phyloP scores from a whole-genome alignment of 164 flowering plant genomes.

The Vitis rotundifolia region DNA sequence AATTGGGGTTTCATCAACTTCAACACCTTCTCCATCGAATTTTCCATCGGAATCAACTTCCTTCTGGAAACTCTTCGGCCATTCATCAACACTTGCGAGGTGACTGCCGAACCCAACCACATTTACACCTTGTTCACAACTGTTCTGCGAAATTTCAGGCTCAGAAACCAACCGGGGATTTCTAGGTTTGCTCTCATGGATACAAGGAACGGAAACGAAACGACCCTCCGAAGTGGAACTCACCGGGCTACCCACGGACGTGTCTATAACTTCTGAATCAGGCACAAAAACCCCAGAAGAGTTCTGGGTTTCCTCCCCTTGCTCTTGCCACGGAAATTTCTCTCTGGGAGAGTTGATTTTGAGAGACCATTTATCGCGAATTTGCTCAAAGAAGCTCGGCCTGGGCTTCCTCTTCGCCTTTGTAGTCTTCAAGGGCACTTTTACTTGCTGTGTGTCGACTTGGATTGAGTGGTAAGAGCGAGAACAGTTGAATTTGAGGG shows the following conservation, averaged over 20 bases:
- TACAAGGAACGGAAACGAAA: slow-evolving; percentile 56
- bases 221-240: slow-evolving; percentile 18
- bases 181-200: slow-evolving; percentile 32
- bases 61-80: background rate
- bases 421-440: slow-evolving; percentile 7
- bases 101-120: background rate
- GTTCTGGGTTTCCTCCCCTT: slow-evolving; percentile 8
- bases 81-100: background rate
- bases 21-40: slow-evolving; percentile 1
- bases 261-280: background rate
- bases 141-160: slow-evolving; percentile 11
- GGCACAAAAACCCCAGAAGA: slow-evolving; percentile 6
- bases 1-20: slow-evolving; percentile 8
- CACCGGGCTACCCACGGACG: slow-evolving; percentile 17
- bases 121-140: background rate
- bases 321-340: slow-evolving; percentile 73
- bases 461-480: slow-evolving; percentile 25
- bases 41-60: background rate
- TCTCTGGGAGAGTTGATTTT: slow-evolving; percentile 44
- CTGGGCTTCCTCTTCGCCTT: slow-evolving; percentile 66
- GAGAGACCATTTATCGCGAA: slow-evolving; percentile 64
- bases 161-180: slow-evolving; percentile 19
- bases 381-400: slow-evolving; percentile 74
- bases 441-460: slow-evolving; percentile 21
- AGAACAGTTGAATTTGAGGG: slow-evolving; percentile 17